Evolutionary conservation across 371 early-diverging fungal species (phyloP).

Genomic region (Lichtheimia ornata): DNA sequence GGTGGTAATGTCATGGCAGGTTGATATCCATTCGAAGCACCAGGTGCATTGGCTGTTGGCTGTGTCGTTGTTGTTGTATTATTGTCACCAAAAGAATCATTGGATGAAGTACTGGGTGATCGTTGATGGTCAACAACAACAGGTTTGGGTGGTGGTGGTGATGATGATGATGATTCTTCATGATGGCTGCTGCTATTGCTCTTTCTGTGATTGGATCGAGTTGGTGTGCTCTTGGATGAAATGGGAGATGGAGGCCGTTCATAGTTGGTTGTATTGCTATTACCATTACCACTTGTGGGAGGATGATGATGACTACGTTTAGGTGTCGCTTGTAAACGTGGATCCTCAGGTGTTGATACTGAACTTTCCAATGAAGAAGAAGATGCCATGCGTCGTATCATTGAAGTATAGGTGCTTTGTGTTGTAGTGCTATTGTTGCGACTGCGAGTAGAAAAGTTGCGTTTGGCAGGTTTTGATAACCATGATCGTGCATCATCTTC

Average conservation of each 20-base stretch:
- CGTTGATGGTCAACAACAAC: not conserved
- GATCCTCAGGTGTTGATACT: conserved; percentile 4
- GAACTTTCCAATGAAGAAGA: conserved; percentile 14
- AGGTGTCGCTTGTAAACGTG: not conserved
- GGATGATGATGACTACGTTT: not conserved
- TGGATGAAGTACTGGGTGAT: conserved; percentile 12
- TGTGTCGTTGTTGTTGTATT: not conserved
- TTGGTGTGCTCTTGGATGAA: conserved; percentile 26
- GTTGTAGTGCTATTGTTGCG: not conserved
- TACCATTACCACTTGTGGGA: not conserved
- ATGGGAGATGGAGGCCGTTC: conserved; percentile 22
- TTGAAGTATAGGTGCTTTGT: conserved; percentile 5
- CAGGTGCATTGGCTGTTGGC: not conserved
- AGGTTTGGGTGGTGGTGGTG: not conserved
- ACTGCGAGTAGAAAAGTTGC: conserved; percentile 22
- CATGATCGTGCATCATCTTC: conserved; percentile 15
- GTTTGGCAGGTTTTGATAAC: conserved; percentile 24
- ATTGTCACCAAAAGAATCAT: conserved; percentile 4
- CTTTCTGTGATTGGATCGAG: conserved; percentile 12
- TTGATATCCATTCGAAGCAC: not conserved
- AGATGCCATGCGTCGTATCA: conserved; percentile 13
- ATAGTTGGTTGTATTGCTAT: not conserved
- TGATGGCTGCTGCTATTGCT: conserved; percentile 7
- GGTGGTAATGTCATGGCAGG: conserved; percentile 12
- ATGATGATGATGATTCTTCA: conserved; percentile 8